Evolutionary conservation across 768 basidiomycete species (phyloP).

Genomic region (Tephrocybe rancida): DNA sequence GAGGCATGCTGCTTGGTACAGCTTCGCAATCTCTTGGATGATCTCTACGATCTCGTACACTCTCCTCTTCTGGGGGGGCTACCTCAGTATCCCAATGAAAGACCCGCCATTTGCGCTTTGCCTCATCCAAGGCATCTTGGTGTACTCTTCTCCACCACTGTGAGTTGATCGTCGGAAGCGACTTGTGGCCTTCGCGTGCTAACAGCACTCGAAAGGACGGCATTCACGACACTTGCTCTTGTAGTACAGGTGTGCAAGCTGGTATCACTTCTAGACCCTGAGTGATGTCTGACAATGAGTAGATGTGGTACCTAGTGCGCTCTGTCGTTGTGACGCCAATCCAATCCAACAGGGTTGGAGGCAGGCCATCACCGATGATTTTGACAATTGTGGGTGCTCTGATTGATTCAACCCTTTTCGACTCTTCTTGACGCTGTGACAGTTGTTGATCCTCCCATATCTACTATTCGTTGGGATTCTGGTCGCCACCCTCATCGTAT

Average conservation of each 20-base stretch:
- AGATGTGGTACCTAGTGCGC: constrained; percentile 26
- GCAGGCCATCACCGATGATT: background rate
- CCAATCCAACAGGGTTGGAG: background rate
- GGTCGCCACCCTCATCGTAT: constrained; percentile 20
- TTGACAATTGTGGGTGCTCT: constrained; percentile 3
- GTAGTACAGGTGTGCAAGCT: constrained; percentile 17
- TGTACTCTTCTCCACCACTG: constrained; percentile 24
- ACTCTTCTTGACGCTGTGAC: background rate
- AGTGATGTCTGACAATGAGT: background rate
- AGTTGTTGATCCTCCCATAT: constrained; percentile 6
- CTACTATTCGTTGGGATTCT: constrained; percentile 18
- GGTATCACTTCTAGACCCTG: background rate
- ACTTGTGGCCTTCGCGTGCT: background rate
- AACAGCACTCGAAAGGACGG: constrained; percentile 13
- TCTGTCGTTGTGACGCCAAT: constrained; percentile 7
- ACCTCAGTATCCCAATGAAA: constrained; percentile 7
- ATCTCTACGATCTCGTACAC: constrained; percentile 29
- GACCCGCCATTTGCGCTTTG: constrained; percentile 24
- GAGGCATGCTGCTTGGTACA: constrained; percentile 31
- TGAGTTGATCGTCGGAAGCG: background rate
- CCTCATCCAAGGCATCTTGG: constrained; percentile 23
- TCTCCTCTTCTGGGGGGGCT: constrained; percentile 25
- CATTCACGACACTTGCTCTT: constrained; percentile 24
- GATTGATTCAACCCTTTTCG: background rate
- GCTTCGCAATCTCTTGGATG: constrained; percentile 30